These are phyloP conservation scores for Pseudisothecium myosuroides DNA, from an alignment of 225 moss, liverwort and hornwort genomes.

Conservation along the genomic window DNA sequence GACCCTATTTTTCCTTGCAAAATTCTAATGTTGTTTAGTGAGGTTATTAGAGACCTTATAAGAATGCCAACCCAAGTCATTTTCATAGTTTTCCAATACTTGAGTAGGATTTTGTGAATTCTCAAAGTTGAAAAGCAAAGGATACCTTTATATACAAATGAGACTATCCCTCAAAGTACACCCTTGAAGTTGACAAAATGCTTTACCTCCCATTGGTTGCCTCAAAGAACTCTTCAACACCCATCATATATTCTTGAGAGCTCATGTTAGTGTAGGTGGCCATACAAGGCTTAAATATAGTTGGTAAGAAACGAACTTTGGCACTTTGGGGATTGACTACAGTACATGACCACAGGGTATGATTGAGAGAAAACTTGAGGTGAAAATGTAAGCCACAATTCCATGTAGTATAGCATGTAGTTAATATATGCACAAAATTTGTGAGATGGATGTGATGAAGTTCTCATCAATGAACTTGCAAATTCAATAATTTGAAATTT, in stretches of 20 bases:
- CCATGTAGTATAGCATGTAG: accelerated
- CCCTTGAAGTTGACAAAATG: not conserved
- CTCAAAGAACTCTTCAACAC: no score
- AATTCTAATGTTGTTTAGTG: no score
- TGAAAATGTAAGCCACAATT: no score
- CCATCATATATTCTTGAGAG: no score
- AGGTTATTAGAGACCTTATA: no score
- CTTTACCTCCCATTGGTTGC: not conserved
- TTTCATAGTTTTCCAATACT: no score
- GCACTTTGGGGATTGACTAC: not conserved
- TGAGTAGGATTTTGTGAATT: no score
- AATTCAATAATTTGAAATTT: not conserved
- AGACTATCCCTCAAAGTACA: not conserved
- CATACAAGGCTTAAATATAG: not conserved
- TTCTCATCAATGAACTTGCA: not conserved
- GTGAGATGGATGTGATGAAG: not conserved
- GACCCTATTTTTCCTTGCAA: no score
- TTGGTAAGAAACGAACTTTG: not conserved
- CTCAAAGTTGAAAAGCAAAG: not conserved
- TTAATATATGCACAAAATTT: not conserved
- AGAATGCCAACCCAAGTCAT: no score
- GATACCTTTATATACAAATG: not conserved
- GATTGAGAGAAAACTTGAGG: not conserved
- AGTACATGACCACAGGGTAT: no score
- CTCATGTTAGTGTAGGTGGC: not conserved